Evolutionary conservation across 768 basidiomycete species (phyloP).

Genomic region (Mycena latifolia): DNA sequence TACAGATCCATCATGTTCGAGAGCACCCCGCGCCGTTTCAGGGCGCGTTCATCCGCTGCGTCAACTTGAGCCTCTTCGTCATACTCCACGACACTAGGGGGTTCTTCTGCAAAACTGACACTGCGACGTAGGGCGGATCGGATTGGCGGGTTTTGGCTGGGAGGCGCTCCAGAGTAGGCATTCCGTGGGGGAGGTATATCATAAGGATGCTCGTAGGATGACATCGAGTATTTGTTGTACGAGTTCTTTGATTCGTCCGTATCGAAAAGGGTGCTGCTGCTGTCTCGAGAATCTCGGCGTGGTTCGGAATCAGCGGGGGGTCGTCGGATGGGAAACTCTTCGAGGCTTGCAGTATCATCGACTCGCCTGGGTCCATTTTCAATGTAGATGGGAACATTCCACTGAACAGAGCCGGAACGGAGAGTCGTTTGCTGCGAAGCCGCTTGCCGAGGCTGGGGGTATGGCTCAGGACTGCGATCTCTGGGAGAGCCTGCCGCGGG

Average conservation of each 20-base stretch:
- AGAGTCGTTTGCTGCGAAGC: constrained; percentile 30
- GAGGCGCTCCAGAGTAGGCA: constrained; percentile 49
- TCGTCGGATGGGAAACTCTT: constrained; percentile 45
- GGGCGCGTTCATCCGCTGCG: constrained; percentile 46
- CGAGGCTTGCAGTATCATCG: constrained; percentile 34
- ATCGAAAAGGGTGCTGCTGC: constrained; percentile 51
- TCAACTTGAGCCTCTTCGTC: constrained; percentile 39
- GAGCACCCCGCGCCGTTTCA: constrained; percentile 60
- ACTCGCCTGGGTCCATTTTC: constrained; percentile 23
- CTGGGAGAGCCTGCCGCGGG: constrained; percentile 14
- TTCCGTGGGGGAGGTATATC: constrained; percentile 67
- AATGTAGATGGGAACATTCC: constrained; percentile 45
- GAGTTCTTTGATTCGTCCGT: constrained; percentile 43
- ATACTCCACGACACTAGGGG: constrained; percentile 39
- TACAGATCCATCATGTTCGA: constrained; percentile 67
- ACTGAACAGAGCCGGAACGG: constrained; percentile 38
- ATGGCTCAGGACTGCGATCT: neutral
- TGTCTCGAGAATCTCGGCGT: constrained; percentile 50
- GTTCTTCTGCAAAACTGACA: constrained; percentile 56
- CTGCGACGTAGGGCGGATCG: constrained; percentile 45
- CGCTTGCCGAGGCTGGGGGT: constrained; percentile 27
- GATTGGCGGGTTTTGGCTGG: constrained; percentile 36
- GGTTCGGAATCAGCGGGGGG: constrained; percentile 31
- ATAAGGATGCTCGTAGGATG: constrained; percentile 72
- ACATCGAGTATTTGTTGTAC: constrained; percentile 57